Base-by-base conservation (phyloP, 306 rosid genomes). In the Pyrus betulifolia region DNA sequence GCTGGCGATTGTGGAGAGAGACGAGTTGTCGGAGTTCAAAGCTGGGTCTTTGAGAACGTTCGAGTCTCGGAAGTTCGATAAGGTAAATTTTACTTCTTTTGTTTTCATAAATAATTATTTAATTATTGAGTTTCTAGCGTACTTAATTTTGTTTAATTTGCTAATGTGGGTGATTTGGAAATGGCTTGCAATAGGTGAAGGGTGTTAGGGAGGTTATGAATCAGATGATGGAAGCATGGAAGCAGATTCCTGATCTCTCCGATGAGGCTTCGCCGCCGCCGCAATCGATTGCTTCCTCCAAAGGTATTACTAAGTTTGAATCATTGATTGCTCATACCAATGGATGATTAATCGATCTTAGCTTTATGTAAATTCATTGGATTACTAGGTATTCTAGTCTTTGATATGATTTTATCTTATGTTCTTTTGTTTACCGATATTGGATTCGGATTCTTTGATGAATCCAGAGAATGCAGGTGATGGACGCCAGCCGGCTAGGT, bases 211-310 rank as follows among this genome's bases (percentile, higher is more conserved):
- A 92, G 87, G 93, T 88, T 67, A 96, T 96, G 97, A 91, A 78
- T 87, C 93, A 92, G 81, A 85, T 89, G 98, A 54, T 88, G 84
- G 98, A 92, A 73, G 87, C 89, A 3, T 96, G 99, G 99, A 91
- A 88, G 83, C 93, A 89, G 86, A 79, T 96, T 77, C 96, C 98
- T 38, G 99, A 96, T 84, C 84, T 89, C 61, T 87, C 97, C 7
- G 91, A 83, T 44, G 93, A 86, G 76, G 82, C 79, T 72, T 88
- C 97, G 15, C 93, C 96, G 19, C 96, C 96, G 55, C 87, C 89
- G 25, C 83, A 69, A 2, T 88, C 93, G 1, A 86, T 74, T 67
- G 82, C 93, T 83, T 90, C 96, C 44, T 96, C 98, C 3, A 85
- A 75, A 86, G 99, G 99, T 92, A 78, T 69, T 13, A 69, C 78